Evolutionary conservation across 257 asterid genomes (phyloP), one percentile per base, ranked within the genome.

Genomic region (Solanum infundibuliforme): DNA sequence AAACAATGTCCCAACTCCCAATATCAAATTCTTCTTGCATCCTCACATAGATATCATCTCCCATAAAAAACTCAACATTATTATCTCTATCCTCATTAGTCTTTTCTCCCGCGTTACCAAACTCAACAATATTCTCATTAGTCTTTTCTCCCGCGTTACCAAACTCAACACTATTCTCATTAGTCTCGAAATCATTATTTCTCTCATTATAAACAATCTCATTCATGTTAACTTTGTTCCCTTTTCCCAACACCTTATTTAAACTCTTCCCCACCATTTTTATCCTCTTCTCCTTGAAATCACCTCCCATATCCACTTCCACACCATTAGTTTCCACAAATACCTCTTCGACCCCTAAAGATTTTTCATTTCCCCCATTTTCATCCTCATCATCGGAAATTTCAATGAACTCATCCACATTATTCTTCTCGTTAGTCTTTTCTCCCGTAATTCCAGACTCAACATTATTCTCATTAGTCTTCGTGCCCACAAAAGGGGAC

Each of bases 181-280:
- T 27, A 12, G 10, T 18, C 62, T 27, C 38, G 5, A 29, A 13
- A 69, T 69, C 12, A 69, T 14, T 5, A 29, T 66, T 66, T 66
- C 73, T 34, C 68, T 60, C 68, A 87, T 77, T 66, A 21, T 13
- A 32, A n/a, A 34, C 32, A 75, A 77, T 87, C 41, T 85, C 88
- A 32, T 83, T 60, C 35, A 36, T 58, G 7, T 90, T 87, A 23
- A 91, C 86, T 86, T 23, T 88, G 18, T 87, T 23, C 87, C 94
- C 95, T 87, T 89, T 91, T 25, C 95, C 95, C 90, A 90, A 84
- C 90, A 91, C 34, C 92, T 91, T 92, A 90, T 92, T 91, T 1
- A 79, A 87, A 77, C 84, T 85, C 89, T 83, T 89, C 0, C 90
- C 92, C 85, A 86, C 91, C 12, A 88, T 87, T 87, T 93, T 92